phyloP scores from a whole-genome alignment of 495 filamentous ascomycete genomes.

The Letharia lupina region DNA sequence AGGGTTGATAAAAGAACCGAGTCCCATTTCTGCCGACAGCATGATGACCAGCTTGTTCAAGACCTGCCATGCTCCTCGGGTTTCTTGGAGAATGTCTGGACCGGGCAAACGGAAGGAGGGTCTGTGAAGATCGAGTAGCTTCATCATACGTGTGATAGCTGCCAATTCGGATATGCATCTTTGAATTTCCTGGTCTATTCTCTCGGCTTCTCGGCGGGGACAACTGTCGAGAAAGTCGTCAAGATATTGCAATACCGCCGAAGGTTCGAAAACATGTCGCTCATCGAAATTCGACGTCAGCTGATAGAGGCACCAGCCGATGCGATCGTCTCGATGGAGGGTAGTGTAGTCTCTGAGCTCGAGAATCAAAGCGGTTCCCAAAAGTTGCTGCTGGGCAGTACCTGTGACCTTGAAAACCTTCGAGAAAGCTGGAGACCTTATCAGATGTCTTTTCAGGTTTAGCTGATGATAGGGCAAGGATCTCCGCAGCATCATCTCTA shows the following conservation, averaged over 20 bases:
- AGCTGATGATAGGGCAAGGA: not conserved
- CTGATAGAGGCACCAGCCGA: not conserved
- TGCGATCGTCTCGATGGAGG: not conserved
- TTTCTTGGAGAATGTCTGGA: not conserved
- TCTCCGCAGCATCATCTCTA: not conserved
- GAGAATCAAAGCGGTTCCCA: not conserved
- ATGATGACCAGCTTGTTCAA: too few species aligned
- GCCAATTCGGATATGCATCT: not conserved
- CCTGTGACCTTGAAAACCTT: not conserved
- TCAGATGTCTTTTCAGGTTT: too few species aligned
- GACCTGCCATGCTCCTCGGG: not conserved
- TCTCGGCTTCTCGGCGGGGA: not conserved
- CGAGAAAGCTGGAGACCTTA: not conserved
- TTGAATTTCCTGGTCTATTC: not conserved
- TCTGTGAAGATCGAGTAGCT: not conserved
- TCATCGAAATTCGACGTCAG: not conserved
- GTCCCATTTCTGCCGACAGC: too few species aligned
- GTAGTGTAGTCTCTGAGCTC: not conserved
- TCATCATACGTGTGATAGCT: not conserved
- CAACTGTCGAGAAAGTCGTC: not conserved
- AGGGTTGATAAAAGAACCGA: not conserved
- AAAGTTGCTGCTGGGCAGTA: not conserved
- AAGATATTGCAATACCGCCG: not conserved
- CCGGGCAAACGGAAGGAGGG: not conserved
- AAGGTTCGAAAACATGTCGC: not conserved